Evolutionary conservation across 805 yeast genomes (phyloP), one percentile per base, ranked within the genome.

Genomic region (Naumovozyma dairenensis): DNA sequence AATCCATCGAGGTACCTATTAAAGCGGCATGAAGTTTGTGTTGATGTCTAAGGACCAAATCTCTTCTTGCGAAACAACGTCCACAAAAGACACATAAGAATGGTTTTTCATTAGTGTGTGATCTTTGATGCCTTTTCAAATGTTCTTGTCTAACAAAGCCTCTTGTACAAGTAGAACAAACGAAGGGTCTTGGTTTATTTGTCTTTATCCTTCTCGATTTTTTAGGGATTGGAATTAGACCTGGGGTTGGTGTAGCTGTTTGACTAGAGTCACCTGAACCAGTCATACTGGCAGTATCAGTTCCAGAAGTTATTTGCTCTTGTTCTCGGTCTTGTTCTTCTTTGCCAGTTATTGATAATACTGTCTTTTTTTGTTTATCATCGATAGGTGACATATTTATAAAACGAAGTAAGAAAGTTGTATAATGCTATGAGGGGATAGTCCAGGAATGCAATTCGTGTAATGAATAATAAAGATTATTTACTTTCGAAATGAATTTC

Each of bases 41-140:
- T 62, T 85, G 94, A 63, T 89, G 98, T 39, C 98, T 71, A 34
- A 92, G 67, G 17, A 89, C 85, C 53, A 80, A 66, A 51, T 81
- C 89, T 38, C 96, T 63, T 36, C 97, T 66, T 2, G 96, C 96
- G 63, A 89, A 89, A 53, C 94, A 81, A 31, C 96, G 74, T 22
- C 94, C 96, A 59, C 97, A 89, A 8, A 87, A 89, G 2, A 93
- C 94, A 60, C 98, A 89, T 52, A 84, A 92, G 61, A 83, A 89
- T 1, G 97, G 97, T 55, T 87, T 86, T 60, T 87, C 96, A 56
- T 89, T 86, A 7, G 98, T 89, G 56, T 89, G 98, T 1, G 93
- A 79, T 27, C 97, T 65, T 50, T 86, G 94, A 52, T 89, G 98
- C 37, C 98, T 75, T 58, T 84, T 86, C 50, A 89, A 66, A 59